Evolutionary conservation across 2,329 filamentous ascomycete species (phyloP).

Genomic region (Emergomyces orientalis): DNA sequence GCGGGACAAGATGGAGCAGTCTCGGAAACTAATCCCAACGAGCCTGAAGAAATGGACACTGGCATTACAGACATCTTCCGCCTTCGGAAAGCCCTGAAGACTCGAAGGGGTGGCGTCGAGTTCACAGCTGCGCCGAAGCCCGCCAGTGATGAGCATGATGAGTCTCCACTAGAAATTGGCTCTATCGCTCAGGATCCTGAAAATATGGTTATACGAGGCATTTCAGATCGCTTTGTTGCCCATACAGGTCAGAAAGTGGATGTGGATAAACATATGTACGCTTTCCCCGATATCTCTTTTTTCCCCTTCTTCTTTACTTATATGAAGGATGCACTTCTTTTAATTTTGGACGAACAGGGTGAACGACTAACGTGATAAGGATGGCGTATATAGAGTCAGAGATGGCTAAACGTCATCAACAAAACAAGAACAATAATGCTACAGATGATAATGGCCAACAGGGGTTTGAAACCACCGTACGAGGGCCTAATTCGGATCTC

Average conservation of each 20-base stretch:
- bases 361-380: constrained; percentile 52
- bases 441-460: neutral
- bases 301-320: neutral
- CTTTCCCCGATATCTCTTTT: constrained; percentile 15
- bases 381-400: constrained; percentile 59
- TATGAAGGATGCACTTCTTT: neutral
- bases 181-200: constrained; percentile 26
- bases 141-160: constrained; percentile 10
- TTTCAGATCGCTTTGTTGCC: constrained; percentile 46
- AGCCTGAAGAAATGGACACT: constrained; percentile 14
- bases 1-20: constrained; percentile 4
- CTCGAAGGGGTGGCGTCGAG: constrained; percentile 38
- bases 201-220: constrained; percentile 30
- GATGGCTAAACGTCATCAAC: constrained; percentile 44
- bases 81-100: constrained; percentile 29
- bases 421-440: constrained; percentile 2
- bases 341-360: neutral
- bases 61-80: constrained; percentile 29
- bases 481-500: constrained; percentile 15
- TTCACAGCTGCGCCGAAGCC: constrained; percentile 32
- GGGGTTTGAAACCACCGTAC: neutral
- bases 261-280: constrained; percentile 56
- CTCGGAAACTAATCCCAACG: neutral
- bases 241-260: constrained; percentile 52
- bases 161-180: constrained; percentile 21